A percentile compares a stretch with the other conserved stretches of the same genome.
These are phyloP conservation scores for Aurinia saxatilis DNA, from an alignment of 345 rosid genomes.

Conservation along the genomic window DNA sequence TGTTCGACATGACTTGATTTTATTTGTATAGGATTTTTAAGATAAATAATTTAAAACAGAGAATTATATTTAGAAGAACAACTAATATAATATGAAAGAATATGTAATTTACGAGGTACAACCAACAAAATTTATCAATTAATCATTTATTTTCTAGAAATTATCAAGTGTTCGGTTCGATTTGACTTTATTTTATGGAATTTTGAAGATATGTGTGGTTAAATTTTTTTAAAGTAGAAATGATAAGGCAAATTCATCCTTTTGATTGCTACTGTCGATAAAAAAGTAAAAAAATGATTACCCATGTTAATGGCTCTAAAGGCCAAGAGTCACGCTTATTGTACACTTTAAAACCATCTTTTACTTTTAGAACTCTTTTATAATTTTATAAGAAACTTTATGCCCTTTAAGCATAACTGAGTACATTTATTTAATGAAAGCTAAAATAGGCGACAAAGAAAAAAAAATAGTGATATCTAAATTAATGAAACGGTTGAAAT, in stretches of 20 bases:
- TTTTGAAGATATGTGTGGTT: too few relatives aligned
- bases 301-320: conserved; percentile 13
- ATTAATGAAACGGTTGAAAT: conserved; percentile 22
- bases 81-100: too few relatives aligned
- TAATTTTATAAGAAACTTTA: not conserved
- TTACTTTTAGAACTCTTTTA: not conserved
- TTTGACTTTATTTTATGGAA: conserved; percentile 6
- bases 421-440: conserved; percentile 10
- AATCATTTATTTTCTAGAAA: not conserved
- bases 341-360: conserved; percentile 17
- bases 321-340: conserved; percentile 30
- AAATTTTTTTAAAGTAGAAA: not conserved
- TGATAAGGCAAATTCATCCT: conserved; percentile 8
- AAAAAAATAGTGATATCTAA: too few relatives aligned
- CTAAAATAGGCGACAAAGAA: not conserved
- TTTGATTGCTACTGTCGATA: conserved; percentile 11
- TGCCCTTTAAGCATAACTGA: conserved; percentile 1
- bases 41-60: too few relatives aligned
- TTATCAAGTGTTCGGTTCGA: conserved; percentile 1
- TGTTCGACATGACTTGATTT: conserved; percentile 16
- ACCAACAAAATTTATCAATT: not conserved
- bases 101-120: not conserved
- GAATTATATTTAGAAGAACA: too few relatives aligned
- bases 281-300: conserved; percentile 17
- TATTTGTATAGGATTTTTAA: not conserved